phyloP scores from a whole-genome alignment of 2,329 filamentous ascomycete genomes.

The Fusarium algeriense region DNA sequence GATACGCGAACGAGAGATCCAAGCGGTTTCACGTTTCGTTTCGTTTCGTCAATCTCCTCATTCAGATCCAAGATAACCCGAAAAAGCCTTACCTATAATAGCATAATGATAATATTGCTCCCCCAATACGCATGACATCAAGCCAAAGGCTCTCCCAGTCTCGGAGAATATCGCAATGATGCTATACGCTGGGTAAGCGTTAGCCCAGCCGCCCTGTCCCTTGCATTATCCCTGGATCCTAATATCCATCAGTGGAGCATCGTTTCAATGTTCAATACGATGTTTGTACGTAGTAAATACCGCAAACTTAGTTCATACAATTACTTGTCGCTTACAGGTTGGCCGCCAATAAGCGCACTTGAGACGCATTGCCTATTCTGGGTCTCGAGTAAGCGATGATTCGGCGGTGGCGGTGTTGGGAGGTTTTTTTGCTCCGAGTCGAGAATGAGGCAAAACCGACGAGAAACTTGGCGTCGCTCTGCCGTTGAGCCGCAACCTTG shows the following conservation, averaged over 20 bases:
- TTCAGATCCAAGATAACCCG: background rate
- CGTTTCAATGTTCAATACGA: constrained; percentile 12
- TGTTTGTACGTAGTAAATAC: constrained; percentile 13
- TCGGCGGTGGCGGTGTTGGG: constrained; percentile 2
- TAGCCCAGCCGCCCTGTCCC: background rate
- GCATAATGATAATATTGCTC: no score
- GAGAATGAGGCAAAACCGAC: constrained; percentile 14
- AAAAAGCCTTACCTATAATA: background rate
- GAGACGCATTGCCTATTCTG: constrained; percentile 27
- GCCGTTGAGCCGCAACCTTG: constrained; percentile 32
- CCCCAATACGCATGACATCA: background rate
- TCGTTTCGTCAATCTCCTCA: background rate
- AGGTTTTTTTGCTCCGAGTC: background rate
- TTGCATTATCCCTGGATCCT: background rate
- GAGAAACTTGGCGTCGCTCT: constrained; percentile 30
- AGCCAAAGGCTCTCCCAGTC: background rate
- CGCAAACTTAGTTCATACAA: constrained; percentile 1
- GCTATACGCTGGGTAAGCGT: background rate
- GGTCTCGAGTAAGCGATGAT: constrained; percentile 17
- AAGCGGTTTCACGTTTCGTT: background rate
- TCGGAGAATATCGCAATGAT: background rate
- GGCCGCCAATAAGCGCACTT: constrained; percentile 29
- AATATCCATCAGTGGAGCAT: background rate
- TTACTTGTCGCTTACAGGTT: constrained; percentile 18
- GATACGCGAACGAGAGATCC: background rate